These are phyloP conservation scores for Nannochloris sp. DNA, from an alignment of 139 green algal species.

Conservation along the genomic window DNA sequence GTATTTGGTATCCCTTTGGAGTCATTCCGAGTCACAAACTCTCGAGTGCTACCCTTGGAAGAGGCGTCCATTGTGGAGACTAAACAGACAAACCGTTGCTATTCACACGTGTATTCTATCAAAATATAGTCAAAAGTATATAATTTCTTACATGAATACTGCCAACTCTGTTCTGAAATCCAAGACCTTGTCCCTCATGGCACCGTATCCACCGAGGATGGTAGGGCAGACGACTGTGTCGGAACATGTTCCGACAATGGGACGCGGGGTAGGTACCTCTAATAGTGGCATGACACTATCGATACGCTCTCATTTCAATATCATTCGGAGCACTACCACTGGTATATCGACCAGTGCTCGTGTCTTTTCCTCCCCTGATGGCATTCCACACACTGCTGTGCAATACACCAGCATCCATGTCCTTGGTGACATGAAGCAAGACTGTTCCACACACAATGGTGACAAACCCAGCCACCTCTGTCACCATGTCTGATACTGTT, in stretches of 20 bases:
- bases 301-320: background rate
- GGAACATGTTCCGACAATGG: no score
- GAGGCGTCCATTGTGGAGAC: background rate
- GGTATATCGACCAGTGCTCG: background rate
- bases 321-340: background rate
- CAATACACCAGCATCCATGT: conserved; percentile 46
- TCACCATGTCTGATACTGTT: conserved; percentile 51
- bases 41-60: background rate
- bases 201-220: no score
- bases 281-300: no score
- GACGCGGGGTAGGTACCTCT: no score
- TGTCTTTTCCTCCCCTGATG: background rate
- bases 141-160: no score
- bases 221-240: no score
- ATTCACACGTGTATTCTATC: no score
- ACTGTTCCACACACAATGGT: conserved; percentile 92
- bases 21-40: conserved; percentile 2
- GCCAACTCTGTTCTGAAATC: no score
- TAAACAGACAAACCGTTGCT: no score
- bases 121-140: no score
- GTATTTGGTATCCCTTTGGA: conserved; percentile 12
- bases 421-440: conserved; percentile 83
- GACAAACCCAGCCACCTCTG: conserved; percentile 79
- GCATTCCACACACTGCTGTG: background rate
- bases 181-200: no score